Conservation (phyloP, 495 filamentous ascomycete genomes). For the Aspergillus steynii region DNA sequence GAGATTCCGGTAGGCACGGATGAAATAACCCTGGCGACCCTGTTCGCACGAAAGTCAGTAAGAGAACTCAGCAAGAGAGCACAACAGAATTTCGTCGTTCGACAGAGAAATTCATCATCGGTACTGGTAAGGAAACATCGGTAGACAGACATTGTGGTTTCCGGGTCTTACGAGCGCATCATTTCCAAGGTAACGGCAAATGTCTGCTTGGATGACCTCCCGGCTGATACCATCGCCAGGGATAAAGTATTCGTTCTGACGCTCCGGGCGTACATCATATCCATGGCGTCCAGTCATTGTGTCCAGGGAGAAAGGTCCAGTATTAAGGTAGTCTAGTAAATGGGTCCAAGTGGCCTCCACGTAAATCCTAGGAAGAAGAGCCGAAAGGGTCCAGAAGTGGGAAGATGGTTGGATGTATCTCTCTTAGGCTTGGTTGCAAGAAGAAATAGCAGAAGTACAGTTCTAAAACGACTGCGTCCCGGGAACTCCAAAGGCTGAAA, state of each 20-base stretch:
- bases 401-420: slow-evolving; percentile 7
- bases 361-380: slow-evolving; percentile 18
- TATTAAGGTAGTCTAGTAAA: slow-evolving; percentile 33
- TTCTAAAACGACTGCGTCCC: slow-evolving; percentile 25
- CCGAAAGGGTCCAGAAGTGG: slow-evolving; percentile 23
- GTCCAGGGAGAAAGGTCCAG: slow-evolving; percentile 33
- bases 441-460: slow-evolving; percentile 25
- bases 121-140: slow-evolving; percentile 17
- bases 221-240: slow-evolving; percentile 87
- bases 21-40: slow-evolving; percentile 76
- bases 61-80: slow-evolving; percentile 1
- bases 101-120: slow-evolving; percentile 8
- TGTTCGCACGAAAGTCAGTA: slow-evolving; percentile 44
- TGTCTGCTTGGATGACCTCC: slow-evolving; percentile 92
- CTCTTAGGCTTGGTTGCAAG: slow-evolving; percentile 15
- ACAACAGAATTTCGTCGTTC: slow-evolving; percentile 5
- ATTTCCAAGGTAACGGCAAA: slow-evolving; percentile 89
- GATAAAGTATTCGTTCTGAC: slow-evolving; percentile 84
- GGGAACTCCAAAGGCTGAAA: slow-evolving; percentile 27
- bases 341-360: slow-evolving; percentile 40
- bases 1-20: slow-evolving; percentile 83
- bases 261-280: slow-evolving; percentile 42
- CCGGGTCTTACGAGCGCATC: slow-evolving; percentile 89
- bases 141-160: slow-evolving; percentile 68
- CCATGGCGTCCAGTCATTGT: slow-evolving; percentile 49